Base-by-base conservation (phyloP, 176 grass and related monocot genomes). In the Avena sativa region DNA sequence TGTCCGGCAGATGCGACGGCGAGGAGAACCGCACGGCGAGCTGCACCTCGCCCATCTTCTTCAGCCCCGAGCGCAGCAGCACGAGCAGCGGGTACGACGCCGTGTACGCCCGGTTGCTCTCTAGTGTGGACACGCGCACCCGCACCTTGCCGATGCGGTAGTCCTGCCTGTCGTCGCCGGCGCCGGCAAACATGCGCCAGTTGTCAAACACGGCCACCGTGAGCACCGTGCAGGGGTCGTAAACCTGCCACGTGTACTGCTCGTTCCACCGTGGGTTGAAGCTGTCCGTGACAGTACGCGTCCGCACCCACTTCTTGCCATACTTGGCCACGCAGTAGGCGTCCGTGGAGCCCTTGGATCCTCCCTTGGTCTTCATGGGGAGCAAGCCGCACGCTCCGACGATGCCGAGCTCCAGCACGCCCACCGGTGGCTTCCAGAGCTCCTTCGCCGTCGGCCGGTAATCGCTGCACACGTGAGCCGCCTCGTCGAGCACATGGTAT, bases 241-340 rank as follows among this genome's bases (percentile, higher is more conserved):
- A 96, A 14, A 99, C 97, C 77, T 91, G 97, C 97, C 97, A 99
- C 20, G 92, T 96, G 94, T 99, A 99, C 90, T 99, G 97, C 78
- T 99, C 97, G 82, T 99, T 99, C 97, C 97, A 99, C 53, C 88
- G 87, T 6, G 97, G 97, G 89, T 86, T 95, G 11, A 99, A 92
- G 89, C 43, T 93, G 81, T 99, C 97, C 36, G 89, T 88, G 26
- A 99, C 83, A 61, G 97, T 98, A 28, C 97, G 92, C 11, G 97
- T 98, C 34, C 97, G 90, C 51, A 89, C 94, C 97, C 97, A 98
- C 83, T 98, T 98, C 92, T 96, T 98, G 57, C 97, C 97, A 43
- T 98, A 98, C 90, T 98, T 98, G 79, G 92, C 94, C 9, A 94
- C 97, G 84, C 97, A 98, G 88, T 98, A 98, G 8, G 93, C 90